phyloP scores from a whole-genome alignment of 306 rosid species.

The Senna siamea region DNA sequence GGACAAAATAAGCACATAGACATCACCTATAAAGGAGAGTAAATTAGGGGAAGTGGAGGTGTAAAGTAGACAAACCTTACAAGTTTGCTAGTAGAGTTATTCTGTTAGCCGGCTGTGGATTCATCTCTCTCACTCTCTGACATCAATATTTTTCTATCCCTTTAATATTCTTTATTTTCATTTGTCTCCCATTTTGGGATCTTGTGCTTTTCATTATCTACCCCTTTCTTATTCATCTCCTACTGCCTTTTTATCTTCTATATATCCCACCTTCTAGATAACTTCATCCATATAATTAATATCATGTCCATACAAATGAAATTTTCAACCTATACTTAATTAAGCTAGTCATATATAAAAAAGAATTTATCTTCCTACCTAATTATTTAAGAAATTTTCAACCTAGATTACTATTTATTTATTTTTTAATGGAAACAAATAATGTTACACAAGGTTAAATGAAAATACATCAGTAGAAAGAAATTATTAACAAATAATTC shows the following conservation, averaged over 20 bases:
- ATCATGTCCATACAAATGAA: not conserved
- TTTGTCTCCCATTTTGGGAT: constrained; percentile 45
- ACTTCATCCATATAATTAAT: not conserved
- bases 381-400: too few species aligned
- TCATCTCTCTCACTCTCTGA: too few species aligned
- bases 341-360: too few species aligned
- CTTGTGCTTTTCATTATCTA: constrained; percentile 44
- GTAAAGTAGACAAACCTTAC: constrained; percentile 56
- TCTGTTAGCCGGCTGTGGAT: constrained; percentile 70
- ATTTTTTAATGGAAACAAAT: too few species aligned
- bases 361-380: too few species aligned
- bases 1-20: constrained; percentile 64
- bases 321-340: not conserved
- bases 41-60: too few species aligned
- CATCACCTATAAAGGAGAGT: constrained; percentile 53
- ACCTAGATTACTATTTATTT: too few species aligned
- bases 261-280: too few species aligned
- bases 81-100: constrained; percentile 50
- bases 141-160: too few species aligned
- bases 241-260: too few species aligned
- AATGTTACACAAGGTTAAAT: too few species aligned
- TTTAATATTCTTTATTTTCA: constrained; percentile 19
- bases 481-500: not conserved
- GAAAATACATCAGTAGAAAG: too few species aligned
- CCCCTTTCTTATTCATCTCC: constrained; percentile 28